These are phyloP conservation scores for Hanseniaspora meyeri DNA, from an alignment of 805 yeast genomes.

Conservation along the genomic window DNA sequence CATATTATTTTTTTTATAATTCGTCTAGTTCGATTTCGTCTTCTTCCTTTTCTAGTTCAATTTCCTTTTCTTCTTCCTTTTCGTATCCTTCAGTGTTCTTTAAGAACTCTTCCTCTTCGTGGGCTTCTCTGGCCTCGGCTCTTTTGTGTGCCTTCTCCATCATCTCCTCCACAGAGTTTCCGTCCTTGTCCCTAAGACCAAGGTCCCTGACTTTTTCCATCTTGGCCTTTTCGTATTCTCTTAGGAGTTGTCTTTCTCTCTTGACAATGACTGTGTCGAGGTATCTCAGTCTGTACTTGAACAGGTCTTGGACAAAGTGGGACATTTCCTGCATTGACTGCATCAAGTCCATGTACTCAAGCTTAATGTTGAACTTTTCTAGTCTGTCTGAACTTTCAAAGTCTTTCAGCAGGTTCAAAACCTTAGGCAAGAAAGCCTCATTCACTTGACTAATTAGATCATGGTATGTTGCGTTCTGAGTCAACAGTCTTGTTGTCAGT, in stretches of 20 bases:
- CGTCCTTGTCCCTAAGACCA: conserved; percentile 9
- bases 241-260: conserved; percentile 22
- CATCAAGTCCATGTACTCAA: conserved; percentile 3
- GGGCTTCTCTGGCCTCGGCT: conserved; percentile 19
- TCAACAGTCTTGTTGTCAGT: conserved; percentile 11
- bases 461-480: background rate
- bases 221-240: conserved; percentile 22
- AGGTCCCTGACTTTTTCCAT: conserved; percentile 20
- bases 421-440: background rate
- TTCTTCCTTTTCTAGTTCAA: background rate
- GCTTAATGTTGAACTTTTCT: background rate
- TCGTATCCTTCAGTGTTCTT: conserved; percentile 6
- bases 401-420: background rate
- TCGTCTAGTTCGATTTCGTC: conserved; percentile 14
- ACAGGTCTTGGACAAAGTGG: background rate
- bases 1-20: conserved; percentile 6
- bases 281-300: conserved; percentile 10
- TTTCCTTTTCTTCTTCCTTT: background rate
- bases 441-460: background rate
- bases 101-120: conserved; percentile 14
- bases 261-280: conserved; percentile 21
- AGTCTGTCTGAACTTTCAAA: conserved; percentile 5
- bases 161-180: conserved; percentile 8
- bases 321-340: background rate
- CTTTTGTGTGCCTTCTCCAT: conserved; percentile 21